phyloP scores from a whole-genome alignment of 805 yeast genomes.

The Monosporozyma servazzii region DNA sequence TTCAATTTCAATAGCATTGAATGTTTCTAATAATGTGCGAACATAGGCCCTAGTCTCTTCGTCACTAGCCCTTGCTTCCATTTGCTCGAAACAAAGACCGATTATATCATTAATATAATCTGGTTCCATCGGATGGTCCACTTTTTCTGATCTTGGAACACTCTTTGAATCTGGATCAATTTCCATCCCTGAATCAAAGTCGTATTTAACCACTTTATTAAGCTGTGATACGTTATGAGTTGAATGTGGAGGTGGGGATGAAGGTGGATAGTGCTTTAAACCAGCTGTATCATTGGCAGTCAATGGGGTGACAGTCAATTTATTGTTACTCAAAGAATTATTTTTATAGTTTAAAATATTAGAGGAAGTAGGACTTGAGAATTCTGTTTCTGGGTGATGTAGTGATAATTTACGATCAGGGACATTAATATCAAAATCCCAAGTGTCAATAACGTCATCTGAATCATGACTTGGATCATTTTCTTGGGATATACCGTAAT shows the following conservation, averaged over 20 bases:
- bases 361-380: slow-evolving; percentile 10
- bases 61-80: slow-evolving; percentile 44
- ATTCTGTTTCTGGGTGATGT: background rate
- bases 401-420: no score
- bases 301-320: slow-evolving; percentile 13
- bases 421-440: slow-evolving; percentile 1
- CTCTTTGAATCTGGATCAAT: slow-evolving; percentile 10
- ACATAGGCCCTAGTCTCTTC: slow-evolving; percentile 41
- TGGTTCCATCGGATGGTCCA: background rate
- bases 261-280: slow-evolving; percentile 8
- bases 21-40: slow-evolving; percentile 31
- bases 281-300: slow-evolving; percentile 14
- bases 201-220: slow-evolving; percentile 5
- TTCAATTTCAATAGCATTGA: slow-evolving; percentile 38
- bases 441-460: background rate
- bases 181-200: slow-evolving; percentile 16
- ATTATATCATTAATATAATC: slow-evolving; percentile 22
- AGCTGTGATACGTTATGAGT: background rate
- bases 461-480: background rate
- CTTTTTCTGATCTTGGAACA: background rate
- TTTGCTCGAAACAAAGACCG: slow-evolving; percentile 33
- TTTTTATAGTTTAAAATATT: background rate
- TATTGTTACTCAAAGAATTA: slow-evolving; percentile 1
- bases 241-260: background rate
- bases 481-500: background rate